A percentile compares a stretch with the other conserved stretches of the same genome.
Evolutionary conservation across 1,139 yeast species (phyloP).

Genomic region (Nakaseomyces sp.): DNA sequence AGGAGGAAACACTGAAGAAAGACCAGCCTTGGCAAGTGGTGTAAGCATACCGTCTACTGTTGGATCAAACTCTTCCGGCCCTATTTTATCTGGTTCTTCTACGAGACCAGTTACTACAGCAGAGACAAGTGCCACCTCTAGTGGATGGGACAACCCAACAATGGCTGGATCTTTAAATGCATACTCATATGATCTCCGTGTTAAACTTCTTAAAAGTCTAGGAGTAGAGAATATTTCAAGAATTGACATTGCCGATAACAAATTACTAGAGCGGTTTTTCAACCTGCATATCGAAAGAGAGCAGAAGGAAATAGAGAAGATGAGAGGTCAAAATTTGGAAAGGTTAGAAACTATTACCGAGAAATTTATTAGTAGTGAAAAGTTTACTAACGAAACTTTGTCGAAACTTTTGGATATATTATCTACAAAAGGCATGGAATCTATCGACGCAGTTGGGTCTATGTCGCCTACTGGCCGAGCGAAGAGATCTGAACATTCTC

Average conservation of each 20-base stretch:
- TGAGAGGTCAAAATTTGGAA: conserved; percentile 15
- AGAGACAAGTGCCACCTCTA: conserved; percentile 7
- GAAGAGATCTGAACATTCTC: conserved; percentile 14
- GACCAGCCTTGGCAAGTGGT: background rate
- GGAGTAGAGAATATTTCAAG: conserved; percentile 11
- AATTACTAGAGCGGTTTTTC: conserved; percentile 14
- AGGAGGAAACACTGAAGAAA: background rate
- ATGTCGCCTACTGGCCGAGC: conserved; percentile 2
- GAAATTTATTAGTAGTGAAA: conserved; percentile 15
- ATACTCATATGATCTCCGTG: conserved; percentile 4
- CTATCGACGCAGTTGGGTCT: background rate
- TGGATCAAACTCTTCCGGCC: background rate
- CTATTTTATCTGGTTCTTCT: background rate
- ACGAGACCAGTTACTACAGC: conserved; percentile 1
- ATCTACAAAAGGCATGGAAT: conserved; percentile 5
- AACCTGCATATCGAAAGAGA: conserved; percentile 16
- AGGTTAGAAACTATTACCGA: conserved; percentile 16
- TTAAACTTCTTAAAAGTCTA: conserved; percentile 13
- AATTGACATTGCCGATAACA: conserved; percentile 9
- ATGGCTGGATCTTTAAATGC: conserved; percentile 5
- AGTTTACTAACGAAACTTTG: conserved; percentile 14
- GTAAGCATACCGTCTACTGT: background rate
- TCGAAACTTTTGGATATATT: conserved; percentile 12
- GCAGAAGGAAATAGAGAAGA: conserved; percentile 16
- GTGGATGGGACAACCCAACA: background rate